Evolutionary conservation across 2,329 filamentous ascomycete genomes (phyloP), one percentile per base, ranked within the genome.

Genomic region (Penicillium sp.): DNA sequence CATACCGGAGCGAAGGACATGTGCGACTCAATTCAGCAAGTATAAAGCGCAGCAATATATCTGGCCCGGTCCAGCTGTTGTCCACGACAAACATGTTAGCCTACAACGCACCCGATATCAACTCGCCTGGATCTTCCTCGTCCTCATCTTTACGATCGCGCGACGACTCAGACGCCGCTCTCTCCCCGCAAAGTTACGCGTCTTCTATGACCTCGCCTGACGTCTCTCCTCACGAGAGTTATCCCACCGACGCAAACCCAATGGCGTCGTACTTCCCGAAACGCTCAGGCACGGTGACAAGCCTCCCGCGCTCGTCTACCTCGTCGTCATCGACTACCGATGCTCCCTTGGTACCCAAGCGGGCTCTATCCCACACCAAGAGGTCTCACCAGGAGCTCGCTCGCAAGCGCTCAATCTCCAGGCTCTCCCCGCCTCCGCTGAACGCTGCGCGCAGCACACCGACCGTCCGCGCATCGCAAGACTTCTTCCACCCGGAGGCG

Each of bases 1-100:
- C 76, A 4, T 72, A 73, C 53, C 72, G 74, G 40, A 57, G 55
- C 13, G 74, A 77, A 56, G 70, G 71, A n/a, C 76, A 76, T 57
- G 65, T 72, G 54, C 75, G 73, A 62, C 77, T 76, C 54, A 68
- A 72, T 30, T 67, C 76, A 8, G 76, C 74, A 29, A 75, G 72
- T 16, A 78, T 79, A 62, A 74, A 77, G 55, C 74, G 77, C 45
- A 73, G 67, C 57, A 74, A 76, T 58, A 99, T 99, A 70, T 99
- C 94, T 1, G 84, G 82, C 3, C 94, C 94, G 0, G 82, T 96
- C 49, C 87, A 91, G 73, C 82, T 99, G 59, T 80, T 97, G 45
- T 95, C 94, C 56, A 96, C 93, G 5, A 97, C 94, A 64, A 99
- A 97, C 75, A 91, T 95, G 83, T 86, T 97, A 51, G 91, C 91